Conservation (phyloP, 208 protist genomes). For the Trypanosoma avium region DNA sequence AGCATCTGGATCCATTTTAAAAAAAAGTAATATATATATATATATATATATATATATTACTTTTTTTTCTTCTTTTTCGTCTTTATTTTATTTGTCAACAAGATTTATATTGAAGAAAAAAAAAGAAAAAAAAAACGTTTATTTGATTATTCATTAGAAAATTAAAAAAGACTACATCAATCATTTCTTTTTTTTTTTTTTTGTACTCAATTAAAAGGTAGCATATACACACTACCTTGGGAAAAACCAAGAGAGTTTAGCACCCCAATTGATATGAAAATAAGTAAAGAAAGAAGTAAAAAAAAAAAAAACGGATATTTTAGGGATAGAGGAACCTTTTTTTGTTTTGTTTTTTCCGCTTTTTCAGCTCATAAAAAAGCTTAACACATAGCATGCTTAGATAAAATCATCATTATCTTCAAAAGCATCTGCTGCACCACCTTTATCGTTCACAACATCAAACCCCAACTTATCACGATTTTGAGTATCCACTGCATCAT, state of each 20-base stretch:
- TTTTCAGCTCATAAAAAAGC: neutral
- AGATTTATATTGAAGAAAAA: neutral
- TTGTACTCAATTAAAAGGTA: too few relatives aligned
- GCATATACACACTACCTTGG: too few relatives aligned
- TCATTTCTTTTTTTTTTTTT: too few relatives aligned
- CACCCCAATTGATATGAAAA: too few relatives aligned
- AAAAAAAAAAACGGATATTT: neutral
- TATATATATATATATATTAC: neutral
- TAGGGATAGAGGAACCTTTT: neutral
- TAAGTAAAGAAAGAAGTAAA: too few relatives aligned
- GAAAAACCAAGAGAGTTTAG: too few relatives aligned
- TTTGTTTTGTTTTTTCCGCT: neutral
- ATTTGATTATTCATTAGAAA: too few relatives aligned
- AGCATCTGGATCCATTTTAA: slow-evolving; percentile 49
- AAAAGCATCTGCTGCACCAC: slow-evolving; percentile 30
- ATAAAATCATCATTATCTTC: slow-evolving; percentile 27
- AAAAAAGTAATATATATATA: too few relatives aligned
- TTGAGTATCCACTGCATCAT: neutral
- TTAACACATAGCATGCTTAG: too few relatives aligned
- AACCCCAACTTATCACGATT: slow-evolving; percentile 35
- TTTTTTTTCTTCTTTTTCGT: neutral
- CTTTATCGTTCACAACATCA: slow-evolving; percentile 45
- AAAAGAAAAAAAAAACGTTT: too few relatives aligned
- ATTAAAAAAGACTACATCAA: too few relatives aligned
- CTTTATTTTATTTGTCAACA: neutral